These are phyloP conservation scores for Aspergillus latus DNA, from an alignment of 2,329 filamentous ascomycete genomes.

Conservation along the genomic window DNA sequence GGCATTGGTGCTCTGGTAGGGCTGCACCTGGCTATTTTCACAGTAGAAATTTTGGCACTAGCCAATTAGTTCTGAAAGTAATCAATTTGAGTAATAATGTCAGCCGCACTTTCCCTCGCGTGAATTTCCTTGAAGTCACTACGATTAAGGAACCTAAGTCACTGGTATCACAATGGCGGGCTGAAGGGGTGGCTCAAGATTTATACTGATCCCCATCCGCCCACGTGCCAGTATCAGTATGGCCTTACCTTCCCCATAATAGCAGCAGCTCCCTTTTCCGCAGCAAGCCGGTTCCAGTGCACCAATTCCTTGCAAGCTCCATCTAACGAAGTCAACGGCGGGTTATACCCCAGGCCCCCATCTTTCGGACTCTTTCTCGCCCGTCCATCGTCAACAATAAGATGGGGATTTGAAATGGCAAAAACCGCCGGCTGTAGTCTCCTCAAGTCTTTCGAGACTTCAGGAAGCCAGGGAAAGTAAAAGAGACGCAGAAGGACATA, in stretches of 20 bases:
- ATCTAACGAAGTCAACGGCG: slow-evolving; percentile 33
- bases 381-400: slow-evolving; percentile 31
- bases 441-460: slow-evolving; percentile 26
- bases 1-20: not conserved
- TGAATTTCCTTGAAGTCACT: not conserved
- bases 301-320: slow-evolving; percentile 35
- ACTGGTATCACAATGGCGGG: too few relatives aligned
- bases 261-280: slow-evolving; percentile 13
- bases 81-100: too few relatives aligned
- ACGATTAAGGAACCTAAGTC: not conserved
- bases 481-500: slow-evolving; percentile 31
- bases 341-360: slow-evolving; percentile 35
- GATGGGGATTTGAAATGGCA: slow-evolving; percentile 29
- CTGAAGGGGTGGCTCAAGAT: too few relatives aligned
- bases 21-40: not conserved
- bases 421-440: slow-evolving; percentile 37
- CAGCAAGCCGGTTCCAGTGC: slow-evolving; percentile 35
- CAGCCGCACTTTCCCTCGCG: not conserved
- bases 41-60: not conserved
- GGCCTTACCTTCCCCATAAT: slow-evolving; percentile 18
- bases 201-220: too few relatives aligned
- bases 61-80: not conserved
- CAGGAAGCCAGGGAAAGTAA: slow-evolving; percentile 29
- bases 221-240: not conserved
- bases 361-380: slow-evolving; percentile 27